Base-by-base conservation (phyloP, 176 grass and related monocot genomes). In the Oryza officinalis region DNA sequence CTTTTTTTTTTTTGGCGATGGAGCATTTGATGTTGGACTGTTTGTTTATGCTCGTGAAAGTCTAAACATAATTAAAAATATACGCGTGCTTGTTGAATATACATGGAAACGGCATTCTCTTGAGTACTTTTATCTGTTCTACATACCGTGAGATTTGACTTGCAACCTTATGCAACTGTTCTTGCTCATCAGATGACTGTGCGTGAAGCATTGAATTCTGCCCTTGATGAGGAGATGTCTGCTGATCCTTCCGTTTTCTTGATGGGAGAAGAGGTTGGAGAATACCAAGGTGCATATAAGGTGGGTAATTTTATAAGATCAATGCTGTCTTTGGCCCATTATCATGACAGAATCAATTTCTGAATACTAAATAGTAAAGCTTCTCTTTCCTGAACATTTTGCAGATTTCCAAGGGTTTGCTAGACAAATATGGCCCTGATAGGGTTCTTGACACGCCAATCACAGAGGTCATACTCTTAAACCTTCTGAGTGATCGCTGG, bases 401-500 rank as follows among this genome's bases (percentile, higher is more conserved):
- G 41, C 83, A 99, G 96, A 99, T 99, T 81, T 87, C 93, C 10
- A 99, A 99, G 87, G 93, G 93, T 86, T 88, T 99, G 90, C 76
- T 99, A 61, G 91, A 99, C 87, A 99, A 99, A 78, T 99, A 99
- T 81, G 96, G 93, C 54, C 96, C 93, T 79, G 96, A 96, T 7
- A 99, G 96, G 84, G 96, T 99, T 94, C 89, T 99, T 18, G 93
- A 99, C 67, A 99, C 96, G 63, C 96, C 96, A 65, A 99, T 99
- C 78, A 99, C 96, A 47, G 93, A 99, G 96, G 96, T 96, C 71
- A 28, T 41, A 69, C 18, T 60, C 23, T 23, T 43, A 30, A 67
- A 54, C 52, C 30, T 46, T 37, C 47, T 41, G 63, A 79, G 1
- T 26, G 41, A 33, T 17, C 0, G 49, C 22, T 27, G 64, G 66